A percentile compares a stretch with the other conserved stretches of the same genome.
Conservation (phyloP, 225 moss, liverwort and hornwort genomes). For the Anthoceros angustus region DNA sequence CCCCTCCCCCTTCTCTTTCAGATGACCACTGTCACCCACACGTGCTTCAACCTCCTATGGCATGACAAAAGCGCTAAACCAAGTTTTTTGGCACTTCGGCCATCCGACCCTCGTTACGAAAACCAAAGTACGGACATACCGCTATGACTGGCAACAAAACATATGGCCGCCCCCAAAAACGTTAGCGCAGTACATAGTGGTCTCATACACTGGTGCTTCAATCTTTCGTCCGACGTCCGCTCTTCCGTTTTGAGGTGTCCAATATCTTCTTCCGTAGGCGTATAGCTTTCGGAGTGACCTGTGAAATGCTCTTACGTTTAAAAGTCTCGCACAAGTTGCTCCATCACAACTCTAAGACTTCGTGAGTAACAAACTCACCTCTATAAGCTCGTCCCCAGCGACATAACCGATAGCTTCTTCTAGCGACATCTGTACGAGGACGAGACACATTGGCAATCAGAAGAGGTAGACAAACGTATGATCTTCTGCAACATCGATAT, state of each 20-base stretch:
- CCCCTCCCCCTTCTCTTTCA: too few relatives aligned
- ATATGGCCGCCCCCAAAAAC: too few relatives aligned
- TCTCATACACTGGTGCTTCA: background rate
- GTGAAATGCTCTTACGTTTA: background rate
- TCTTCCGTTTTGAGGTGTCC: slow-evolving; percentile 71
- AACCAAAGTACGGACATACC: too few relatives aligned
- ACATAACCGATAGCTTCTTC: slow-evolving; percentile 98
- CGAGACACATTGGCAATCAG: background rate
- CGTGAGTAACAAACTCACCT: slow-evolving; percentile 23
- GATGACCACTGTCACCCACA: too few relatives aligned
- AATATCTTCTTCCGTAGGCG: slow-evolving; percentile 68
- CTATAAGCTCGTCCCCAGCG: slow-evolving; percentile 72
- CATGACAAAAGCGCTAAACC: too few relatives aligned
- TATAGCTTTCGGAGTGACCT: slow-evolving; percentile 81
- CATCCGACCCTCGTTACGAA: too few relatives aligned
- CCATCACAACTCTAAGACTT: too few relatives aligned
- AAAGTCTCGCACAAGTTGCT: background rate
- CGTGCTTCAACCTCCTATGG: too few relatives aligned
- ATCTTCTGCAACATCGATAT: background rate
- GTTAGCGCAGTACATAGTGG: too few relatives aligned
- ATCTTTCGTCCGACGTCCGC: slow-evolving; percentile 55
- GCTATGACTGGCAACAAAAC: too few relatives aligned
- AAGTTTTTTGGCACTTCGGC: too few relatives aligned
- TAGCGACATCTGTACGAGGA: slow-evolving; percentile 28
- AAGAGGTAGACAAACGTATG: background rate